phyloP scores from a whole-genome alignment of 202 grass and related monocot genomes.

The Schoenoplectus tabernaemontani region DNA sequence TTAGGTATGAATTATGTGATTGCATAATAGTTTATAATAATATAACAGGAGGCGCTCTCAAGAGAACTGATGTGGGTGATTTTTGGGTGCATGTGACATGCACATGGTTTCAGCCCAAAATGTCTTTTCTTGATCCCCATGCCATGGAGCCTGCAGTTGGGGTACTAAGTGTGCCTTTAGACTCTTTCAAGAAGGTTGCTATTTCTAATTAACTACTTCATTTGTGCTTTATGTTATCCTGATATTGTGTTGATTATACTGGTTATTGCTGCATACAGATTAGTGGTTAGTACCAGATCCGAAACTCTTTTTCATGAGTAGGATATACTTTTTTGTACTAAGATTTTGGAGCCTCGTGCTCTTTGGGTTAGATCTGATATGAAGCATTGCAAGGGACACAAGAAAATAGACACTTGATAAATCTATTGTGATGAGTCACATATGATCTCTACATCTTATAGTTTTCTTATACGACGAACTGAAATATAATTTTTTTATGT shows the following conservation, averaged over 20 bases:
- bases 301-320: not conserved
- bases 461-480: not conserved
- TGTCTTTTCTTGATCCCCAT: slow-evolving; percentile 58
- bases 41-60: slow-evolving; percentile 73
- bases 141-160: slow-evolving; percentile 88
- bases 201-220: slow-evolving; percentile 1
- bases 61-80: slow-evolving; percentile 70
- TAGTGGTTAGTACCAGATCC: not conserved
- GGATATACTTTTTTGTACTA: slow-evolving; percentile 5
- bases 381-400: not conserved
- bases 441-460: not conserved
- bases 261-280: not conserved
- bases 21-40: slow-evolving; percentile 8
- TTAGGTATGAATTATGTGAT: not conserved
- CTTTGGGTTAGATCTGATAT: not conserved
- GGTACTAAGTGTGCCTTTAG: slow-evolving; percentile 65
- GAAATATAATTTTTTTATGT: slow-evolving; percentile 22
- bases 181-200: slow-evolving; percentile 72
- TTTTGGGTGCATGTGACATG: slow-evolving; percentile 95
- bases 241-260: not conserved
- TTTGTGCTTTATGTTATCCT: not conserved
- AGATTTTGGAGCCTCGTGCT: not conserved
- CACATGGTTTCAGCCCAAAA: slow-evolving; percentile 93
- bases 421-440: not conserved
- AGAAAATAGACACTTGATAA: not conserved